Evolutionary conservation across 768 basidiomycete genomes (phyloP).

Genomic region (Amanita thiersii): DNA sequence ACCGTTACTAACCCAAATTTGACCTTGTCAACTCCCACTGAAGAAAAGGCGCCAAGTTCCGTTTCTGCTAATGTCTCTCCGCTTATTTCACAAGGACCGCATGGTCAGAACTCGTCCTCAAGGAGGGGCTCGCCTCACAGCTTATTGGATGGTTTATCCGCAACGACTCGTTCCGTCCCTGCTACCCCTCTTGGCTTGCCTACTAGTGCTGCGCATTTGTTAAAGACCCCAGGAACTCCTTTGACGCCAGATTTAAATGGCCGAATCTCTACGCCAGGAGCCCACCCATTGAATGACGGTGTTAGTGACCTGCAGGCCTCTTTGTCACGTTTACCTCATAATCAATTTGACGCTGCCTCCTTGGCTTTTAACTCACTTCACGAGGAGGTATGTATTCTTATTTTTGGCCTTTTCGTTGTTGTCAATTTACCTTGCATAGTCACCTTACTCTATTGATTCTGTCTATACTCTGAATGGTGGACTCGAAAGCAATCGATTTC

Average conservation of each 20-base stretch:
- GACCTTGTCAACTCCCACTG: conserved; percentile 47
- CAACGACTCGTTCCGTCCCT: conserved; percentile 72
- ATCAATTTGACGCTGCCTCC: conserved; percentile 48
- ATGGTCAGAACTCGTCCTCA: conserved; percentile 47
- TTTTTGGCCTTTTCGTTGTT: conserved; percentile 8
- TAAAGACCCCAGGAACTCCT: conserved; percentile 67
- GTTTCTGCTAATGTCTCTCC: conserved; percentile 60
- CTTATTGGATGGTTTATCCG: conserved; percentile 49
- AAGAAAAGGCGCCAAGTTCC: conserved; percentile 40
- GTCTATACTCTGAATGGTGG: conserved; percentile 41
- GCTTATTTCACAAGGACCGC: conserved; percentile 53
- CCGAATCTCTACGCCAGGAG: conserved; percentile 44
- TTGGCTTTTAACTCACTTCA: conserved; percentile 49
- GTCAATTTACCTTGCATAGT: conserved; percentile 17
- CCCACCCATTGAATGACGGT: conserved; percentile 42
- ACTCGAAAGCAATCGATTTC: conserved; percentile 46
- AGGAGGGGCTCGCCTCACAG: conserved; percentile 72
- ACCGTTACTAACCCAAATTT: conserved; percentile 70
- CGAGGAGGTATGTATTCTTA: conserved; percentile 45
- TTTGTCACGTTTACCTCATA: conserved; percentile 55
- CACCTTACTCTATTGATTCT: conserved; percentile 51
- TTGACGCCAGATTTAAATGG: conserved; percentile 58
- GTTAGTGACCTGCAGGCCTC: conserved; percentile 65
- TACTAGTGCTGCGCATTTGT: conserved; percentile 36
- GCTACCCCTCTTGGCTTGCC: conserved; percentile 68